These are phyloP conservation scores for Claviceps spartinae DNA, from an alignment of 2,329 filamentous ascomycete species.

Conservation along the genomic window DNA sequence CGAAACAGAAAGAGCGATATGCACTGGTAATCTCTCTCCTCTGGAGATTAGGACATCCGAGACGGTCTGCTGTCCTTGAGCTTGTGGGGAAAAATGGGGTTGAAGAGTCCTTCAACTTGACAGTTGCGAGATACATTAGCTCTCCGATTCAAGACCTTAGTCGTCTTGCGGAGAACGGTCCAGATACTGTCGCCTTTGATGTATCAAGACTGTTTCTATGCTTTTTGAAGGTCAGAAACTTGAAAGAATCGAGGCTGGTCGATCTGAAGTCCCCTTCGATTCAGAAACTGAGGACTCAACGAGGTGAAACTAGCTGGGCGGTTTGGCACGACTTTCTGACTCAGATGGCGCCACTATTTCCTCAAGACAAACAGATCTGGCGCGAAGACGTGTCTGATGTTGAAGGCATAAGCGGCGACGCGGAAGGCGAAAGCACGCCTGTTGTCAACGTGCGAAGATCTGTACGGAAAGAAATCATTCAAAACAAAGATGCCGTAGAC, in stretches of 20 bases:
- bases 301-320: conserved; percentile 11
- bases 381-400: conserved; percentile 12
- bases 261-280: conserved; percentile 7
- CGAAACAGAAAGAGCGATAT: conserved; percentile 15
- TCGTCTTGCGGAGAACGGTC: conserved; percentile 5
- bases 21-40: conserved; percentile 17
- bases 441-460: conserved; percentile 10
- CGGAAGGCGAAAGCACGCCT: conserved; percentile 4
- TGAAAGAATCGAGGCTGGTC: conserved; percentile 8
- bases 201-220: conserved; percentile 18
- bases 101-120: conserved; percentile 3
- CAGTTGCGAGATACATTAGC: conserved; percentile 5
- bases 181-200: conserved; percentile 16
- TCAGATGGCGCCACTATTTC: conserved; percentile 15
- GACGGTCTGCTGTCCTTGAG: conserved; percentile 15
- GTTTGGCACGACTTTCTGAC: conserved; percentile 17
- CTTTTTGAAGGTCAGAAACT: conserved; percentile 14
- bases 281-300: conserved; percentile 8
- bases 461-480: conserved; percentile 19
- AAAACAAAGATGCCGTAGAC: conserved; percentile 28
- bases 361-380: conserved; percentile 20
- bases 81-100: conserved; percentile 11
- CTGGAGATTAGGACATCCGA: conserved; percentile 16
- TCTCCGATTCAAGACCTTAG: conserved; percentile 7
- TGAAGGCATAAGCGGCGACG: conserved; percentile 7